These are phyloP conservation scores for Termitomyces sp. DNA, from an alignment of 768 basidiomycete species.

Conservation along the genomic window DNA sequence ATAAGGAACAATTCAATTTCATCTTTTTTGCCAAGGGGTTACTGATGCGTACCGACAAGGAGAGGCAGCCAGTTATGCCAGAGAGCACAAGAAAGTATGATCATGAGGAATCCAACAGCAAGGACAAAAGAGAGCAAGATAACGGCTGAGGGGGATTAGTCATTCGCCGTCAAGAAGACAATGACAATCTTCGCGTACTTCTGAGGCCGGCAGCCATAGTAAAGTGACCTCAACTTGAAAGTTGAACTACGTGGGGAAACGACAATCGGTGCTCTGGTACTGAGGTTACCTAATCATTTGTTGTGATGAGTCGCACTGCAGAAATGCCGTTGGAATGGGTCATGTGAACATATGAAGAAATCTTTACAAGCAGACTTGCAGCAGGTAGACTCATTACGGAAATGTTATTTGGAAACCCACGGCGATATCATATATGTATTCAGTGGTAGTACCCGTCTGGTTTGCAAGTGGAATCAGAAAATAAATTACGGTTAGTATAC, in stretches of 20 bases:
- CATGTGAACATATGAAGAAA: too few relatives aligned
- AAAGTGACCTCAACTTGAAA: neutral
- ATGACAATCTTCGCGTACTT: slow-evolving; percentile 41
- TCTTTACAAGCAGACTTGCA: too few relatives aligned
- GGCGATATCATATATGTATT: neutral
- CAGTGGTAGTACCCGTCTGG: too few relatives aligned
- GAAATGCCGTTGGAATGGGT: too few relatives aligned
- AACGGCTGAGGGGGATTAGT: slow-evolving; percentile 56
- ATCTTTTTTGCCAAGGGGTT: neutral
- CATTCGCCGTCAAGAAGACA: neutral
- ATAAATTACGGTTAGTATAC: slow-evolving; percentile 6
- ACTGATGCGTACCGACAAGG: slow-evolving; percentile 73
- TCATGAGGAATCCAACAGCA: slow-evolving; percentile 94
- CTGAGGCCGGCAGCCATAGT: slow-evolving; percentile 67
- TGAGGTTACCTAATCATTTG: slow-evolving; percentile 4
- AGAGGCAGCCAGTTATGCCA: slow-evolving; percentile 97
- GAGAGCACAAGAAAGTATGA: slow-evolving; percentile 95
- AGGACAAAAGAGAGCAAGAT: slow-evolving; percentile 96
- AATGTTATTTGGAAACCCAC: neutral
- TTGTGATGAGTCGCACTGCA: neutral
- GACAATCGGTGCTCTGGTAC: neutral
- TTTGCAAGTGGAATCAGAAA: neutral
- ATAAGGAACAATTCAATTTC: neutral
- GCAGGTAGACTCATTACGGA: too few relatives aligned
- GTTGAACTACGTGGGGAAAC: neutral